Conservation (phyloP, 257 asterid genomes). For the Jacaranda copaia region DNA sequence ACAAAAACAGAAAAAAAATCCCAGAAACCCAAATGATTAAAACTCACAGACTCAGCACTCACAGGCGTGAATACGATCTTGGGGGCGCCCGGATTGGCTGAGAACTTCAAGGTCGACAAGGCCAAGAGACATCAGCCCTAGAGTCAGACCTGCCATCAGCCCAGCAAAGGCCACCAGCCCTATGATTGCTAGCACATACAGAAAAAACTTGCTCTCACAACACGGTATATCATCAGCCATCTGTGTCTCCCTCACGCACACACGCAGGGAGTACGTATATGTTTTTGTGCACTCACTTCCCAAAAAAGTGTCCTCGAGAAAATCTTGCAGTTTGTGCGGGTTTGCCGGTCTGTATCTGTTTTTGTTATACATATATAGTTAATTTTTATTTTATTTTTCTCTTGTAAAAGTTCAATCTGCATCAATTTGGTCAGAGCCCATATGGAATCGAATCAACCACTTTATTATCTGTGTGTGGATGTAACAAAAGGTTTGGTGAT, state of each 20-base stretch:
- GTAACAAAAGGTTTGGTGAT: slow-evolving; percentile 28
- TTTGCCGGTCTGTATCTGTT: slow-evolving; percentile 28
- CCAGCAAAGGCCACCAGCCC: slow-evolving; percentile 94
- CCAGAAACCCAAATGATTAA: slow-evolving; percentile 37
- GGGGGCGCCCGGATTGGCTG: slow-evolving; percentile 91
- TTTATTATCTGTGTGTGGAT: background rate
- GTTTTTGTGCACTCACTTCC: slow-evolving; percentile 37
- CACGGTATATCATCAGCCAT: slow-evolving; percentile 80
- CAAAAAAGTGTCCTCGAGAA: slow-evolving; percentile 21
- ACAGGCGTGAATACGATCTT: slow-evolving; percentile 90
- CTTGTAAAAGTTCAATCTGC: background rate
- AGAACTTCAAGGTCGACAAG: slow-evolving; percentile 99
- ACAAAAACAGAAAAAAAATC: background rate
- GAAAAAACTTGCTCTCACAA: slow-evolving; percentile 62
- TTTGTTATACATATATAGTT: background rate
- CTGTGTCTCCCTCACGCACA: slow-evolving; percentile 13
- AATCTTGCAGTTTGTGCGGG: slow-evolving; percentile 42
- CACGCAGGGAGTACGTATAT: slow-evolving; percentile 20
- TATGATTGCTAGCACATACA: slow-evolving; percentile 52
- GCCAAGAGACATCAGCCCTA: slow-evolving; percentile 98
- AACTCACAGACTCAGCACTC: slow-evolving; percentile 15
- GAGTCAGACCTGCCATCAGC: slow-evolving; percentile 97
- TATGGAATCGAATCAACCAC: slow-evolving; percentile 31
- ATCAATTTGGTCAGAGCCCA: slow-evolving; percentile 36
- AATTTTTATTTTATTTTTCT: background rate